Conservation (phyloP, 23 red algal species). For the Agarophyton chilense region DNA sequence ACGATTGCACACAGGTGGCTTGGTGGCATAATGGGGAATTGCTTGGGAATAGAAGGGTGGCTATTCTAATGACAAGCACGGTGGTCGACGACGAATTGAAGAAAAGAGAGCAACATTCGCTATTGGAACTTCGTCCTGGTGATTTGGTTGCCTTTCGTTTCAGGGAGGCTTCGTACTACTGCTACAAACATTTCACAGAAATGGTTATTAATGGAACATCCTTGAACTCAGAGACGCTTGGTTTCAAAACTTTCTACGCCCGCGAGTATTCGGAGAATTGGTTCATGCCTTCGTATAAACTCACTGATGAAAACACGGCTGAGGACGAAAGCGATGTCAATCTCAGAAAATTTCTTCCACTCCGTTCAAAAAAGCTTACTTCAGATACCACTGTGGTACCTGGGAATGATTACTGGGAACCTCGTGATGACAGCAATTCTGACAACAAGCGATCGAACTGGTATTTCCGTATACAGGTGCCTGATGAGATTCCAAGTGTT, state of each 20-base stretch:
- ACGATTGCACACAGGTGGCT: slow-evolving; percentile 52
- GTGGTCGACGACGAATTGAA: slow-evolving; percentile 37
- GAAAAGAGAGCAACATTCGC: slow-evolving; percentile 35
- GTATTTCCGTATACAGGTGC: slow-evolving; percentile 59
- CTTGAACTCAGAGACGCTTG: slow-evolving; percentile 15
- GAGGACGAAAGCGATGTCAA: slow-evolving; percentile 59
- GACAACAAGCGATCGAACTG: slow-evolving; percentile 57
- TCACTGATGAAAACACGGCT: slow-evolving; percentile 39
- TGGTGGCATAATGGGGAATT: slow-evolving; percentile 73
- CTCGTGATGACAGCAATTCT: slow-evolving; percentile 28
- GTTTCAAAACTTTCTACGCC: slow-evolving; percentile 33
- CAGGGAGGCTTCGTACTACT: slow-evolving; percentile 55
- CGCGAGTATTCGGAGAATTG: slow-evolving; percentile 53
- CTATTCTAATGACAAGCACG: neutral
- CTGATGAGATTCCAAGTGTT: slow-evolving; percentile 21
- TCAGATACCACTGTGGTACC: neutral
- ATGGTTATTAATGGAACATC: slow-evolving; percentile 57
- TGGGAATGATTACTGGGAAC: slow-evolving; percentile 68
- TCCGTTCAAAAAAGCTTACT: slow-evolving; percentile 38
- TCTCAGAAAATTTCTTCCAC: slow-evolving; percentile 49
- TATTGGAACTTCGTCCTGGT: slow-evolving; percentile 60
- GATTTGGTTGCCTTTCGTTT: slow-evolving; percentile 66
- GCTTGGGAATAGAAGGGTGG: slow-evolving; percentile 15
- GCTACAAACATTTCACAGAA: slow-evolving; percentile 62
- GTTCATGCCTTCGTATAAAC: slow-evolving; percentile 49